Conservation (phyloP, 2,329 filamentous ascomycete genomes). For the Dryadomyces sulphureus region DNA sequence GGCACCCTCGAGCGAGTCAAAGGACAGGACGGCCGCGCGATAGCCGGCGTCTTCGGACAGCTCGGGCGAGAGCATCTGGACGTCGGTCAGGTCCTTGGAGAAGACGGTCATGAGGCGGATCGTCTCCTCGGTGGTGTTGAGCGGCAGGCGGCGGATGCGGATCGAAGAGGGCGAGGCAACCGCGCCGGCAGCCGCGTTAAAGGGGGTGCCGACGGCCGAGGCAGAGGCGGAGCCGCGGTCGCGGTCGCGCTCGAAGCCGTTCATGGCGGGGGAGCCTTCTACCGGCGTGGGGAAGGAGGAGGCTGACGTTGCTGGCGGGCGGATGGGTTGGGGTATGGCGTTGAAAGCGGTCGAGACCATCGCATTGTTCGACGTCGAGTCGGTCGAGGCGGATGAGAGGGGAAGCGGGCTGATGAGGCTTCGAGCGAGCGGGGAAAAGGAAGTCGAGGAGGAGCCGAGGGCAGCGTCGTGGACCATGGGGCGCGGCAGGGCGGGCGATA, state of each 20-base stretch:
- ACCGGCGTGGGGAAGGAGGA: conserved; percentile 16
- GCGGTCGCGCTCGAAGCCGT: conserved; percentile 27
- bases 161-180: conserved; percentile 25
- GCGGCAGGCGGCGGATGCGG: conserved; percentile 38
- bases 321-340: conserved; percentile 24
- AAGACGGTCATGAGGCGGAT: conserved; percentile 43
- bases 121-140: conserved; percentile 37
- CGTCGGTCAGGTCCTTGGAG: conserved; percentile 37
- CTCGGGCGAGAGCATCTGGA: conserved; percentile 35
- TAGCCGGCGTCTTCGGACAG: conserved; percentile 34
- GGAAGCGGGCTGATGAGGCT: not conserved
- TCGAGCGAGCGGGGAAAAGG: not conserved
- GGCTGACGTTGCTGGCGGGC: conserved; percentile 18
- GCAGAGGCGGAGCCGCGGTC: conserved; percentile 5
- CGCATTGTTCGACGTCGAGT: conserved; percentile 16
- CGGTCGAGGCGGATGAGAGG: conserved; percentile 10
- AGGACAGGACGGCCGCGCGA: conserved; percentile 36
- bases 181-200: conserved; percentile 16
- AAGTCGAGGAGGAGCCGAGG: not conserved
- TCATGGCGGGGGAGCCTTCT: conserved; percentile 17
- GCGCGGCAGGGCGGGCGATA: too few relatives aligned
- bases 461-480: not conserved
- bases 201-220: conserved; percentile 16
- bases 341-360: conserved; percentile 32
- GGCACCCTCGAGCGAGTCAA: conserved; percentile 37